A percentile compares a stretch with the other conserved stretches of the same genome.
Evolutionary conservation across 2,329 filamentous ascomycete genomes (phyloP).

Genomic region (Fusarium annulatum): DNA sequence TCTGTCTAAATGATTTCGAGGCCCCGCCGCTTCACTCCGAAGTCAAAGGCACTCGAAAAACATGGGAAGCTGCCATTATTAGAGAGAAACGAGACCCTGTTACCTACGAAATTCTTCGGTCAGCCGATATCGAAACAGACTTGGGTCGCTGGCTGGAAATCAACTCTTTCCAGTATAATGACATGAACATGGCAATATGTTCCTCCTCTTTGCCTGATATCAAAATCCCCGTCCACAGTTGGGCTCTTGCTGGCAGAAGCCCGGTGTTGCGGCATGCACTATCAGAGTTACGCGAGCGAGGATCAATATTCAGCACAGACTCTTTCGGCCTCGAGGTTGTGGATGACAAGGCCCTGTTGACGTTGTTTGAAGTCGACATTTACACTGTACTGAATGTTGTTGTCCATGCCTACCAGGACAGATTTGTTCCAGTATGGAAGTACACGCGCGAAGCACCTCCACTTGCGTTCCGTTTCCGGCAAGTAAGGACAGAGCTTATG

Average conservation of each 20-base stretch:
- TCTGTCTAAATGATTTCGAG: conserved; percentile 73
- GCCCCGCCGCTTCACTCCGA: conserved; percentile 51
- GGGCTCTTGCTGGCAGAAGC: conserved; percentile 81
- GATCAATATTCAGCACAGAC: conserved; percentile 42
- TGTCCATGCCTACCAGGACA: conserved; percentile 84
- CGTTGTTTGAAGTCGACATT: conserved; percentile 77
- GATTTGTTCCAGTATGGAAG: conserved; percentile 87
- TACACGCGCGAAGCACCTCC: conserved; percentile 73
- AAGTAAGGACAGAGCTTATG: conserved; percentile 88
- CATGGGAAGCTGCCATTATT: conserved; percentile 47
- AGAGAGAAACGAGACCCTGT: conserved; percentile 62
- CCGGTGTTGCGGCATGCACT: conserved; percentile 72
- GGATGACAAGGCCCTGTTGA: conserved; percentile 66
- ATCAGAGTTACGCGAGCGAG: conserved; percentile 60
- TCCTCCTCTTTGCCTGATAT: conserved; percentile 74
- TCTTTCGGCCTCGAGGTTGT: conserved; percentile 50
- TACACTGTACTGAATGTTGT: conserved; percentile 83
- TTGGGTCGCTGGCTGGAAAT: conserved; percentile 61
- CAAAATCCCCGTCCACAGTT: conserved; percentile 83
- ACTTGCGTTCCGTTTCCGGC: conserved; percentile 78
- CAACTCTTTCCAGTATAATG: conserved; percentile 53
- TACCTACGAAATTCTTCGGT: conserved; percentile 66
- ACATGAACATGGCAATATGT: conserved; percentile 59
- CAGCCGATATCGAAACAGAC: conserved; percentile 74
- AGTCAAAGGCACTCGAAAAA: conserved; percentile 55